Conservation (phyloP, 495 filamentous ascomycete species). For the Wilcoxina mikolae region DNA sequence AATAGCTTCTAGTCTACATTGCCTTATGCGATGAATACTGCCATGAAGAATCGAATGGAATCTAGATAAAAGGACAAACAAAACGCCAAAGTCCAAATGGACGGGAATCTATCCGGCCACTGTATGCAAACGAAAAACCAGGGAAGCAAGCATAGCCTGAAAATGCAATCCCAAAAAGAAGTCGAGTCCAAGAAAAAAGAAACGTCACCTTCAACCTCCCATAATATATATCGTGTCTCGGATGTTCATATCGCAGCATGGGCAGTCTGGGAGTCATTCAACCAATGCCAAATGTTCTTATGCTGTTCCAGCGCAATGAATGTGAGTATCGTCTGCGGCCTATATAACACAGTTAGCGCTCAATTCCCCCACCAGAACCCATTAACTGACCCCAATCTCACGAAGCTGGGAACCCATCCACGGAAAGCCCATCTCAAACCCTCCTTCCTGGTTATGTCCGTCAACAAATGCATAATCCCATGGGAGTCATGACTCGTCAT, state of each 20-base stretch:
- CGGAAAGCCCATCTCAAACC: conserved; percentile 83
- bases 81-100: not conserved
- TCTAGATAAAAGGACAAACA: not conserved
- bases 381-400: conserved; percentile 51
- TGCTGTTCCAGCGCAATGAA: conserved; percentile 92
- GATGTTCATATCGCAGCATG: not conserved
- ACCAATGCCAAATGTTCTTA: conserved; percentile 46
- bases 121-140: not conserved
- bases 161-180: not conserved
- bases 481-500: conserved; percentile 61
- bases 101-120: not conserved
- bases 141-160: not conserved
- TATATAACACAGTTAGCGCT: conserved; percentile 20
- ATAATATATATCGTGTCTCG: too few relatives aligned
- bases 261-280: conserved; percentile 8
- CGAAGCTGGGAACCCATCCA: conserved; percentile 95
- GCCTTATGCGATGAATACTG: too few relatives aligned
- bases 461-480: conserved; percentile 43
- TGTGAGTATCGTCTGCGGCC: conserved; percentile 83
- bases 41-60: too few relatives aligned
- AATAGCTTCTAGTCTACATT: too few relatives aligned
- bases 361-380: conserved; percentile 3
- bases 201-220: not conserved
- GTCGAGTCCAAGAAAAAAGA: not conserved
- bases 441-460: conserved; percentile 59